Conservation (phyloP, 148 eudicot species). For the Selenicereus undatus region DNA sequence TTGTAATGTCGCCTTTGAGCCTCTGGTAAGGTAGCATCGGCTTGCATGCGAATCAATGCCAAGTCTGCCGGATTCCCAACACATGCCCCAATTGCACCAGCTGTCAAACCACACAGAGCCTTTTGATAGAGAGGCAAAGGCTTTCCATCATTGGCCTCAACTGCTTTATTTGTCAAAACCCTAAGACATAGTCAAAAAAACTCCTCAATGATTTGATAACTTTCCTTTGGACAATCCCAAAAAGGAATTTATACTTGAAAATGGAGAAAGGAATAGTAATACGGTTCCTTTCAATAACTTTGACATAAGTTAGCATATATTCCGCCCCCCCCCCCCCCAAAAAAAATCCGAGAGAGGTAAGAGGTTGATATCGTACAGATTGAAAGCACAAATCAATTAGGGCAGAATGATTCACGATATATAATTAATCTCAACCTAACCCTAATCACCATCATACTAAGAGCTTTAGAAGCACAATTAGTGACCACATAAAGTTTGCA, state of each 20-base stretch:
- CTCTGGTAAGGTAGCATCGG: slow-evolving; percentile 86
- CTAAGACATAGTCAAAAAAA: slow-evolving; percentile 24
- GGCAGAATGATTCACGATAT: neutral
- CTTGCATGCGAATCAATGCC: slow-evolving; percentile 96
- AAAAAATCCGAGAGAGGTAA: neutral
- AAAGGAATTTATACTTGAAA: neutral
- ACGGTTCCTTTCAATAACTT: neutral
- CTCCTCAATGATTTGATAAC: neutral
- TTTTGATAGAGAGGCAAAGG: slow-evolving; percentile 91
- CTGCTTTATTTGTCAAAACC: slow-evolving; percentile 75
- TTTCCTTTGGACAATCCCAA: neutral
- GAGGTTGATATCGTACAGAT: neutral
- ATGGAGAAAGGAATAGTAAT: neutral
- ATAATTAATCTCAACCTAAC: neutral
- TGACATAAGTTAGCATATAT: neutral
- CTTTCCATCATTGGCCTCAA: slow-evolving; percentile 91
- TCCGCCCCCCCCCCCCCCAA: neutral
- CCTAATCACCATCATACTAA: neutral
- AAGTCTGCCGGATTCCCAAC: slow-evolving; percentile 96
- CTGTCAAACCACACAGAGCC: slow-evolving; percentile 89
- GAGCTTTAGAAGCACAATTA: neutral
- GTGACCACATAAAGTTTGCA: neutral
- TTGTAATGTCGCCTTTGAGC: slow-evolving; percentile 86
- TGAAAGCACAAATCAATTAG: neutral
- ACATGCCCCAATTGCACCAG: slow-evolving; percentile 93